Evolutionary conservation across 148 eudicot species (phyloP), one percentile per base, ranked within the genome.

Genomic region (Nepenthes gracilis): DNA sequence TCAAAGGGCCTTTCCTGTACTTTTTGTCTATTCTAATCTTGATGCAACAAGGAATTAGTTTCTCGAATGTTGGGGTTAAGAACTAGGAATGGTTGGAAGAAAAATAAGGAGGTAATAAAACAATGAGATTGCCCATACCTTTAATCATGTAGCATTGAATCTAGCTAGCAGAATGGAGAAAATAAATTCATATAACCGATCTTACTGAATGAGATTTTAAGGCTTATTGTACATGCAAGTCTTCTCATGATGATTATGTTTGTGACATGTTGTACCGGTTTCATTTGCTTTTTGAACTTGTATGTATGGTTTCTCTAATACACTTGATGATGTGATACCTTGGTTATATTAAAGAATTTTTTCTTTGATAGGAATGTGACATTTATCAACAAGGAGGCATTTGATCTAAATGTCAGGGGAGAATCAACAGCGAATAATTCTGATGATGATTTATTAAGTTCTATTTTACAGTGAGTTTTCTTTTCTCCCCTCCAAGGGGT

Each of bases 371-470:
- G 48, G 11, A 45, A 64, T 63, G 57, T 55, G 54, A 54, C 62
- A 67, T 52, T 60, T 13, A 33, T 54, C 33, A 48, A 34, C 55
- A 73, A 75, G 63, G 73, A 74, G 54, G 45, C 50, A 50, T 67
- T 55, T 59, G 52, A 59, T 37, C 67, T 55, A 65, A 58, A 72
- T 32, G 59, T 38, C 14, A 71, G 58, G 33, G 60, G 50, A 62
- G 64, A 63, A 54, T 74, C 65, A 54, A 59, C 74, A 37, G 66
- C 67, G 33, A 75, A 69, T 63, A 67, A 61, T 67, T 83, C 89
- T 65, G 97, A 81, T 66, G 81, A 81, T 63, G 87, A 85, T 62
- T 49, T 60, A 48, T 72, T 80, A 52, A 75, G 77, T 65, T 80
- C 90, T 50, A 33, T 76, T 57, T 57, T 77, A 57, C 72, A 65